Base-by-base conservation (phyloP, 768 basidiomycete species). In the Mrakia frigida region DNA sequence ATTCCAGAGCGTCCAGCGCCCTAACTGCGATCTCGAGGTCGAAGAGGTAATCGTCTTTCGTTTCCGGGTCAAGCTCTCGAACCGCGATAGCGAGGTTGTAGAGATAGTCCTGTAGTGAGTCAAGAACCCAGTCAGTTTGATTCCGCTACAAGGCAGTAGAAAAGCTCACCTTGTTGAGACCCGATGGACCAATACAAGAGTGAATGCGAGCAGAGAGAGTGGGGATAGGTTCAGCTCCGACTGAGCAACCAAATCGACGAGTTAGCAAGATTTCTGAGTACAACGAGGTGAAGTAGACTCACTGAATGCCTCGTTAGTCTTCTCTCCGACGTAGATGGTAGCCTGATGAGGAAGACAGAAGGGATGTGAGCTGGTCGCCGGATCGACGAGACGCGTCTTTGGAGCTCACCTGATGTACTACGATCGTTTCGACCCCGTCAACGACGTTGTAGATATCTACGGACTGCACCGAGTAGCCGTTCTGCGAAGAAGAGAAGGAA, bases 261-360 rank as follows among this genome's bases (percentile, higher is more conserved):
- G 21, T 21, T 9, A 46, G 63, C 23, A 16, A n/a, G n/a, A n/a
- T n/a, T n/a, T n/a, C 16, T 31, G 21, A 11, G 31, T 46, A 18
- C 60, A 53, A 33, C 13, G 25, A 63, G 16, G 69, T 21, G 3
- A 14, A 23, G 18, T 4, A 35, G 6, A 81, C 88, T 71, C 79
- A 95, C 94, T 86, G 82, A 98, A 97, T 0, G 92, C 93, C 0
- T 93, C 92, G 79, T 96, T 97, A 78, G 92, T 90, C 18, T 89
- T 88, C 60, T 89, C 87, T 4, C 94, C 95, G 10, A 97, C 92
- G 81, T 96, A 98, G 76, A 93, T 91, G 89, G 80, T 77, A 1
- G 46, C 46, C 46, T 50, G 46, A 50, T 3, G 43, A 14, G 43
- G 10, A 50, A 1, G 16, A 50, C 16, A 2, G 18, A 50, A 21